phyloP scores from a whole-genome alignment of 2,329 filamentous ascomycete genomes.

The Penicillium palitans region DNA sequence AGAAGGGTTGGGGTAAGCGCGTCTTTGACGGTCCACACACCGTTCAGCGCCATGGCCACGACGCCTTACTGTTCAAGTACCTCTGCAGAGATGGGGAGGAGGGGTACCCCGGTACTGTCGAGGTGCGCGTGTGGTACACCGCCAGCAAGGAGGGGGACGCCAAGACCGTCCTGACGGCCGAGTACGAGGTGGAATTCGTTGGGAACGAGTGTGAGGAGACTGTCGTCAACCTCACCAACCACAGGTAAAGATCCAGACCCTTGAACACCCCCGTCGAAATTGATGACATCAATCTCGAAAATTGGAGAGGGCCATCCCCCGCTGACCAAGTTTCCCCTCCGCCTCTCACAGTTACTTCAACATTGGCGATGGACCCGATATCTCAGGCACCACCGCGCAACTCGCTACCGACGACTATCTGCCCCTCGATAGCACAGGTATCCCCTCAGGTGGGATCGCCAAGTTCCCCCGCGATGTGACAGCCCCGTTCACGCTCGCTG shows the following conservation, averaged over 20 bases:
- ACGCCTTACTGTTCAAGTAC: constrained; percentile 66
- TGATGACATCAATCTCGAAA: background rate
- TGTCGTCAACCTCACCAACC: constrained; percentile 89
- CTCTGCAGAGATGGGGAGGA: constrained; percentile 79
- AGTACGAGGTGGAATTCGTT: constrained; percentile 84
- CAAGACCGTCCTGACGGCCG: constrained; percentile 73
- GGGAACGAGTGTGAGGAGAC: constrained; percentile 81
- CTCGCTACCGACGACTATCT: constrained; percentile 66
- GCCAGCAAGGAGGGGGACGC: constrained; percentile 67
- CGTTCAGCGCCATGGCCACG: constrained; percentile 58
- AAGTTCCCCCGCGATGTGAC: constrained; percentile 64
- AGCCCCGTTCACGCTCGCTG: constrained; percentile 70
- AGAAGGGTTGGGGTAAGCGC: constrained; percentile 62
- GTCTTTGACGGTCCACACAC: constrained; percentile 55
- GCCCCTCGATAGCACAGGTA: constrained; percentile 69
- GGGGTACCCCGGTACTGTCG: constrained; percentile 83
- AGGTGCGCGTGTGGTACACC: constrained; percentile 76
- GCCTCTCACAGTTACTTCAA: constrained; percentile 62
- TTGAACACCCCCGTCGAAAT: background rate
- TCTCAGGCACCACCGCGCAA: constrained; percentile 62
- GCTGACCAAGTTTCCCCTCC: background rate
- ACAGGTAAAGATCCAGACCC: constrained; percentile 63
- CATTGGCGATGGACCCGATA: constrained; percentile 58
- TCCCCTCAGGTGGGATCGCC: constrained; percentile 69
- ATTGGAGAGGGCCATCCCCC: background rate